Evolutionary conservation across 2,329 filamentous ascomycete species (phyloP), one percentile per base, ranked within the genome.

Genomic region (Laburnicola sp.): DNA sequence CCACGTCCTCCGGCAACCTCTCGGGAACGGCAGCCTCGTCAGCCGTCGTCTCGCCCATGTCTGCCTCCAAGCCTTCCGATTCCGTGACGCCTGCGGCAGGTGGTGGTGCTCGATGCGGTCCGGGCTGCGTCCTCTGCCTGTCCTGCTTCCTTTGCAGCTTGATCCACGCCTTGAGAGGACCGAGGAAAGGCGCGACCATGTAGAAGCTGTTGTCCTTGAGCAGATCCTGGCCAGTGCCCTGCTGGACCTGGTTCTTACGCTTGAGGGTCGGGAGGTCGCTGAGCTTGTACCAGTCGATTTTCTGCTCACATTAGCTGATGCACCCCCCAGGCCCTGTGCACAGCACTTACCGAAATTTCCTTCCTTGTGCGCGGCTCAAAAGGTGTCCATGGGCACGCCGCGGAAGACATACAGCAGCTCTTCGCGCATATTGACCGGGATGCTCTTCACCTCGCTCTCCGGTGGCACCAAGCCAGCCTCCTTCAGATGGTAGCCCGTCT

Each of bases 181-280:
- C 85, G 48, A 97, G 78, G 68, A 99, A 99, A 0, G 93, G 92
- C 0, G 91, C 91, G 16, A 99, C 94, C 90, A 97, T 97, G 75
- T 97, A 99, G 71, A 97, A 97, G 67, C 93, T 97, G 71, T 89
- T 91, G 35, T 86, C 85, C 61, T 87, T 89, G 9, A 83, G 74
- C 27, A 76, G 74, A 9, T 82, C 79, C 31, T 81, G 79, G 10
- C 77, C 77, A 30, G 71, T 72, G 10, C 73, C 76, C 44, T 86
- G 81, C 39, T 84, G 80, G n/a, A 85, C 80, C 48, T 83, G 80
- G 9, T 77, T 77, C 60, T 80, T 85, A 70, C 88, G 89, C 48
- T 86, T 85, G 63, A 90, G 86, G 0, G 89, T 90, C 0, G 94
- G 93, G 25, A 99, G 81, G 54, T 97, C 91, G 0, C 88, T 88